Evolutionary conservation across 345 rosid genomes (phyloP).

Genomic region (Eucalyptus pauciflora): DNA sequence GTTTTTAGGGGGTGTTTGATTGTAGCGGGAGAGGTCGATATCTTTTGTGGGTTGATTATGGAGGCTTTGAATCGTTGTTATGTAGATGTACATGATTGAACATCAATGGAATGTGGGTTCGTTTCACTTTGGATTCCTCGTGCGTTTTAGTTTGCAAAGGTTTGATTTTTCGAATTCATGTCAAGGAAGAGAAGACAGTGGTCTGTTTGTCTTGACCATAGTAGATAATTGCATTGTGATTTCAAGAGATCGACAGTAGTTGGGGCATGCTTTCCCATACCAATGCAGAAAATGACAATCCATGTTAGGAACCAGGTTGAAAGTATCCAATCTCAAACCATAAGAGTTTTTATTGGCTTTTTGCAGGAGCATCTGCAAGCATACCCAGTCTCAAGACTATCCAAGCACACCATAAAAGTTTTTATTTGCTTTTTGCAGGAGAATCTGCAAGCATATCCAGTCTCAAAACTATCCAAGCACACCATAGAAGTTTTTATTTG

Average conservation of each 20-base stretch:
- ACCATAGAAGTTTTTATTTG: no score
- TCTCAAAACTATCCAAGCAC: no score
- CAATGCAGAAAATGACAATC: neutral
- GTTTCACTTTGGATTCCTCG: neutral
- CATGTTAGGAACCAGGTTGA: neutral
- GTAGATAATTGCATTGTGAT: neutral
- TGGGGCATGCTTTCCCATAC: accelerated
- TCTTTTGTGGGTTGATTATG: neutral
- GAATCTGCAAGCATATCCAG: no score
- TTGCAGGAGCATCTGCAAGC: no score
- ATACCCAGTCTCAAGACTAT: neutral
- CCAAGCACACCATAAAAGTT: no score
- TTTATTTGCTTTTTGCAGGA: no score
- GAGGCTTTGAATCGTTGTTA: neutral
- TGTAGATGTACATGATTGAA: neutral
- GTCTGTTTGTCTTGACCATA: neutral
- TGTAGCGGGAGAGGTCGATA: neutral
- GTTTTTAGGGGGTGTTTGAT: neutral
- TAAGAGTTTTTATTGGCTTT: neutral
- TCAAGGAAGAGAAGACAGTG: neutral
- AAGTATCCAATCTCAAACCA: no score
- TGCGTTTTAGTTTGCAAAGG: neutral
- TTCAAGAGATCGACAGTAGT: accelerated
- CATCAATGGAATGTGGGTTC: neutral
- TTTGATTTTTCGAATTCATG: accelerated